Evolutionary conservation across 2,329 filamentous ascomycete genomes (phyloP), one percentile per base, ranked within the genome.

Genomic region (Xylariaceae sp.): DNA sequence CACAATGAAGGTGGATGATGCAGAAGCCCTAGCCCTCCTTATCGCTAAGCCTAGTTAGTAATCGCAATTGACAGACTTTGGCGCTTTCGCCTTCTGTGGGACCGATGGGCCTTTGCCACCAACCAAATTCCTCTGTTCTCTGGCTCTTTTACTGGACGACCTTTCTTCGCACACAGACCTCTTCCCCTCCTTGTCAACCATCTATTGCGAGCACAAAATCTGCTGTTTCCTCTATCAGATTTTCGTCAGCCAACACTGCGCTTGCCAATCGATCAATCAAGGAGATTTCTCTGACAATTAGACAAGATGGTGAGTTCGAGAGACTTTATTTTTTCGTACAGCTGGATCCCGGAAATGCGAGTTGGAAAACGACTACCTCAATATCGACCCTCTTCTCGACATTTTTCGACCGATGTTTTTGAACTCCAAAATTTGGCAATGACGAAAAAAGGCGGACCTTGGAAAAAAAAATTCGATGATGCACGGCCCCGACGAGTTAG

Each of bases 251-350:
- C 61, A 66, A 64, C 59, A 57, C 60, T 52, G 60, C 56, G 61
- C 67, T 73, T 71, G 68, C 69, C 56, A 65, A 60, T 57, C 58
- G 58, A 61, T 57, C 51, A 52, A 57, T 50, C 58, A 61, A 62
- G 60, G 49, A 59, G 64, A 45, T 49, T 37, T 53, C 52, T 45
- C 50, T 60, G 58, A 63, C 61, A 71, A 71, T 73, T 67, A 74
- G 71, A 71, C 78, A 83, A 81, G 66, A 83, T 83, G 79, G 79
- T 83, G 76, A 79, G 78, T 62, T 26, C 11, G 21, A n/a, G 30
- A 48, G 32, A 30, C 36, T 23, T 27, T 43, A 35, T 33, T 6
- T 41, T 44, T 45, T 38, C 28, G 31, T 36, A 28, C 31, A 24
- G 21, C 26, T 15, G 12, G 16, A 21, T 35, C 11, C n/a, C n/a